Evolutionary conservation across 148 eudicot genomes (phyloP).

Genomic region (Drosera capensis): DNA sequence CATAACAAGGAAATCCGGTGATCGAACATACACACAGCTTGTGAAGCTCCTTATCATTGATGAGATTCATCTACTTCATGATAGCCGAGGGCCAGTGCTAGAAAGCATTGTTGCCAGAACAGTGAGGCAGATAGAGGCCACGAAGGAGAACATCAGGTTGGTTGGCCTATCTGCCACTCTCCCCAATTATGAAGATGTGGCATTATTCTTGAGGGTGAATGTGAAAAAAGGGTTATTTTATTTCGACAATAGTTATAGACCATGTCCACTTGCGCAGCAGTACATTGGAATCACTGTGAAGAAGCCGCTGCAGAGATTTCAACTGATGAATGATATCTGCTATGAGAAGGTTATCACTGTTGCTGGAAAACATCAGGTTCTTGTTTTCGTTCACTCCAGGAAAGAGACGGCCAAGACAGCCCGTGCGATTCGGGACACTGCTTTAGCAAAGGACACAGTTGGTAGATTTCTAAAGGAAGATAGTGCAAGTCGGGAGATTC

Average conservation of each 20-base stretch:
- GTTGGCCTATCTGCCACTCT: slow-evolving; percentile 81
- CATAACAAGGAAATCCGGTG: slow-evolving; percentile 70
- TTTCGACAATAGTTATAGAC: slow-evolving; percentile 72
- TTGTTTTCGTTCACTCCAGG: slow-evolving; percentile 68
- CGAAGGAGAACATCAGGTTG: slow-evolving; percentile 59
- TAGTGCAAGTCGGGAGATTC: slow-evolving; percentile 64
- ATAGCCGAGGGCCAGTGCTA: slow-evolving; percentile 69
- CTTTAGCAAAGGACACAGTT: slow-evolving; percentile 59
- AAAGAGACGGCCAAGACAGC: slow-evolving; percentile 76
- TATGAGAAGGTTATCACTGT: slow-evolving; percentile 58
- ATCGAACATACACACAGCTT: slow-evolving; percentile 64
- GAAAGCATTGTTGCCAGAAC: slow-evolving; percentile 77
- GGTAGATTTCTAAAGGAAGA: slow-evolving; percentile 56
- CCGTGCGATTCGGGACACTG: slow-evolving; percentile 64
- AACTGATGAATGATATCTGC: slow-evolving; percentile 68
- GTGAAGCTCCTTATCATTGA: slow-evolving; percentile 66
- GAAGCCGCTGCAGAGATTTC: slow-evolving; percentile 69
- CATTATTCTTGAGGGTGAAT: slow-evolving; percentile 55
- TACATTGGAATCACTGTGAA: slow-evolving; percentile 62
- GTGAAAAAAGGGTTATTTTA: slow-evolving; percentile 44
- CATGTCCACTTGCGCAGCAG: slow-evolving; percentile 73
- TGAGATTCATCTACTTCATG: slow-evolving; percentile 72
- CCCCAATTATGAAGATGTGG: slow-evolving; percentile 64
- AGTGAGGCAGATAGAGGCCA: slow-evolving; percentile 60
- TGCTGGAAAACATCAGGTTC: slow-evolving; percentile 65